Percentiles rank a stretch among this genome's conserved stretches.
Evolutionary conservation across 768 basidiomycete genomes (phyloP).

Genomic region (Pisolithus orientalis): DNA sequence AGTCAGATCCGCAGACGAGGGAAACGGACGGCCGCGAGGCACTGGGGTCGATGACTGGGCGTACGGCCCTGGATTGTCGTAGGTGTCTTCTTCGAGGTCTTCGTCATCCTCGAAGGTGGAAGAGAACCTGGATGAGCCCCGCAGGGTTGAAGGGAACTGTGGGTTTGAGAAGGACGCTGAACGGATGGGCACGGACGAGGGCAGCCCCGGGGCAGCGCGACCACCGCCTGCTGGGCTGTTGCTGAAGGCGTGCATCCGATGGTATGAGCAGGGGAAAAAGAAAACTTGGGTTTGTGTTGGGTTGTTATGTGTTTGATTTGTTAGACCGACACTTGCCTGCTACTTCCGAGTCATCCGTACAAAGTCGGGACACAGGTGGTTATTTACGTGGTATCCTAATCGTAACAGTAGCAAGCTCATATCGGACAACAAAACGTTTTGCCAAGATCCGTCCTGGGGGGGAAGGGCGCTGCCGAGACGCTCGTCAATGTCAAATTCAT

Average conservation of each 20-base stretch:
- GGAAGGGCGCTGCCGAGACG: too few species aligned
- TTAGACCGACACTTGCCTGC: too few species aligned
- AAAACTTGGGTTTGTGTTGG: too few species aligned
- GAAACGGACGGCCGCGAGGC: constrained; percentile 53
- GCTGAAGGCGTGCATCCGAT: constrained; percentile 49
- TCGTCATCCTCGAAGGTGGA: constrained; percentile 84
- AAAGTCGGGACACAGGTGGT: too few species aligned
- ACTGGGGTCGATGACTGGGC: constrained; percentile 36
- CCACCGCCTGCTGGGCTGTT: constrained; percentile 15
- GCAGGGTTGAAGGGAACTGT: constrained; percentile 61
- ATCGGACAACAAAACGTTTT: too few species aligned
- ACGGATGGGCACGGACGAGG: constrained; percentile 53
- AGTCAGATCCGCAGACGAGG: constrained; percentile 43
- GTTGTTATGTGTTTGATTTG: too few species aligned
- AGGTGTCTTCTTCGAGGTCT: constrained; percentile 52
- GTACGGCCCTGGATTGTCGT: constrained; percentile 44
- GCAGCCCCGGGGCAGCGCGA: constrained; percentile 21
- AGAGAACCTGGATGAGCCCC: constrained; percentile 54
- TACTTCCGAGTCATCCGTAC: too few species aligned
- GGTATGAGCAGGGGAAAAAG: constrained; percentile 36
- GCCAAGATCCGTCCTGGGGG: too few species aligned
- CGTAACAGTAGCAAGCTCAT: too few species aligned
- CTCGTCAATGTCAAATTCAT: too few species aligned
- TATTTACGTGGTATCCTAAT: too few species aligned
- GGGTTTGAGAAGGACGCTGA: constrained; percentile 63